Evolutionary conservation across 2,329 filamentous ascomycete genomes (phyloP), one percentile per base, ranked within the genome.

Genomic region (Clonostachys rosea): DNA sequence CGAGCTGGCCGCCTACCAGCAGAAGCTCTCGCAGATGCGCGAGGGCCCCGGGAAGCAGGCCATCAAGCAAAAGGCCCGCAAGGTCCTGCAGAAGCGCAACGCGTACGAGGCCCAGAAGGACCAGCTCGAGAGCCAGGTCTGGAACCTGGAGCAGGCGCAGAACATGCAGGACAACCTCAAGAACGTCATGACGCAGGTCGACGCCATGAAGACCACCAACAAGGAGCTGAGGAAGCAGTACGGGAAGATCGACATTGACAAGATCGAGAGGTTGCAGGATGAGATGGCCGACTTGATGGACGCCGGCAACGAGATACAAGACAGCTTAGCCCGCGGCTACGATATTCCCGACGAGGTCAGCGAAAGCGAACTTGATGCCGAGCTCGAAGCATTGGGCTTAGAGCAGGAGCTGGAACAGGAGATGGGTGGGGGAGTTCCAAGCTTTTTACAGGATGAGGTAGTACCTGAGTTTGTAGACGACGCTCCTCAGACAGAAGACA

Each of bases 131-230:
- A 81, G 86, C 54, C 94, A 99, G 71, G 89, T 89, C 18, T 97
- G 91, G 91, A 97, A 97, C 72, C 96, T 99, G 91, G 91, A 97
- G 72, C 91, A 96, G 70, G 91, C 92, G 4, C 87, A 88, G 64
- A 95, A 91, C 79, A 96, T 97, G 92, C 91, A 95, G 73, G 92
- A 97, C 71, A 97, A 97, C 63, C 80, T 99, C 46, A 94, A 95
- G 68, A 97, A 97, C 68, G 92, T 94, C 53, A 96, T 96, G 91
- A 95, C 91, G 16, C 96, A 94, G 30, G 91, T 97, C 41, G 92
- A 97, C 65, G 91, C 92, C 11, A 92, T 99, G 82, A 95, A 96
- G 79, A 91, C 87, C 2, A 96, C 92, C 20, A 96, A 94, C 60
- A 96, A 96, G 73, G 86, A 90, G 60, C 79, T 99, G 53, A 84